Evolutionary conservation across 768 basidiomycete genomes (phyloP), one percentile per base, ranked within the genome.

Genomic region (Suillus paluster): DNA sequence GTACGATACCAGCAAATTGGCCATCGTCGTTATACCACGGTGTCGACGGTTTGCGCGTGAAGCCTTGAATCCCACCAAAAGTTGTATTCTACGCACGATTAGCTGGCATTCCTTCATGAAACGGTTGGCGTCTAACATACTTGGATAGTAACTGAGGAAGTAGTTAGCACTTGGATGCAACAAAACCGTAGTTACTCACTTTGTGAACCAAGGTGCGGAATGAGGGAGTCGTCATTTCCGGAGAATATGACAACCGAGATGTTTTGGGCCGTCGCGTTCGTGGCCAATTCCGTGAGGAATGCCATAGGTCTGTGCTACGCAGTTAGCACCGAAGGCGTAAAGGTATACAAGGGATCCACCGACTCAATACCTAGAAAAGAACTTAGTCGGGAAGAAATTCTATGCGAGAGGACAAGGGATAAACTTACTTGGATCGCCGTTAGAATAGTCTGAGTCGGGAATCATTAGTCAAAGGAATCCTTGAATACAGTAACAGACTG

Each of bases 31-130:
- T 84, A 58, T 73, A 76, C 88, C 89, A 92, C 0, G 86, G 82
- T 0, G 91, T 91, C 3, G 86, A 81, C 0, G 91, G 91, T 61
- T 82, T 80, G 52, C 84, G 79, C 4, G 87, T 86, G 71, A 92
- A 92, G 4, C 91, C 91, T 73, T 85, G 88, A 46, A 87, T 86
- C 7, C 89, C 90, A 27, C 89, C 90, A 65, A 91, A 92, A 0
- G 91, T 91, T 27, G 89, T 90, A 67, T 92, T 92, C 87, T 91
- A 56, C 0, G 48, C 21, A 59, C 0, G 19, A 53, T 25, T 5
- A 36, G 38, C 6, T 66, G 39, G 11, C 48, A 36, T 15, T 14
- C 12, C 52, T n/a, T 39, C 15, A 6, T 45, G 59, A 63, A 61
- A 67, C 25, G 60, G 56, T 54, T 9, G 42, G 42, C 5, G 8